Evolutionary conservation across 495 filamentous ascomycete genomes (phyloP).

Genomic region (Emericellopsis terricola): DNA sequence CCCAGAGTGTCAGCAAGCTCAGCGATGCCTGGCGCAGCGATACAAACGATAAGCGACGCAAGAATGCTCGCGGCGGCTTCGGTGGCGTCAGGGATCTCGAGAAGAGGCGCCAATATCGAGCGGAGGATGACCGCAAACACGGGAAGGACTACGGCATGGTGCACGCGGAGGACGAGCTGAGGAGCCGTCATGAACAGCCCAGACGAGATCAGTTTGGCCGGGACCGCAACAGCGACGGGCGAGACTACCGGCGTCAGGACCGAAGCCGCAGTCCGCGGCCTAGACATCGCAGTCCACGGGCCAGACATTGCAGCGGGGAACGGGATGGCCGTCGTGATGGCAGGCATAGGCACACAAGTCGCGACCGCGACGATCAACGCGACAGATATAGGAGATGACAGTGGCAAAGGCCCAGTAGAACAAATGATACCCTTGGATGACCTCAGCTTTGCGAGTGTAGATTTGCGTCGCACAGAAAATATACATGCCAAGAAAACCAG

Average conservation of each 20-base stretch:
- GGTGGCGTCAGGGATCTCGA: slow-evolving; percentile 76
- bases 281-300: not conserved
- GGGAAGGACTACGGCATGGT: slow-evolving; percentile 57
- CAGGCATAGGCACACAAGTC: not conserved
- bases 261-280: not conserved
- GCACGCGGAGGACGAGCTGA: slow-evolving; percentile 56
- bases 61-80: slow-evolving; percentile 60
- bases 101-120: slow-evolving; percentile 78
- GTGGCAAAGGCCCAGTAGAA: too few species aligned
- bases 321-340: not conserved
- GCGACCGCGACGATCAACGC: not conserved
- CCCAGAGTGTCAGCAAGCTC: slow-evolving; percentile 81
- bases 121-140: slow-evolving; percentile 31
- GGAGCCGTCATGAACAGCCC: slow-evolving; percentile 15
- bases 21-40: slow-evolving; percentile 80
- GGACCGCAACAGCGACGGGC: not conserved
- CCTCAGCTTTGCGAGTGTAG: too few species aligned
- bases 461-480: too few species aligned
- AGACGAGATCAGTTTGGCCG: not conserved
- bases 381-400: too few species aligned
- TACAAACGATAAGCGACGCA: slow-evolving; percentile 67
- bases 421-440: too few species aligned
- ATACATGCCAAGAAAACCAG: too few species aligned
- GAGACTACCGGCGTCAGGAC: not conserved
- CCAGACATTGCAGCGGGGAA: not conserved